Percentiles rank a stretch among this genome's conserved stretches.
These are phyloP conservation scores for Penicillium lagena DNA, from an alignment of 495 filamentous ascomycete genomes.

Conservation along the genomic window DNA sequence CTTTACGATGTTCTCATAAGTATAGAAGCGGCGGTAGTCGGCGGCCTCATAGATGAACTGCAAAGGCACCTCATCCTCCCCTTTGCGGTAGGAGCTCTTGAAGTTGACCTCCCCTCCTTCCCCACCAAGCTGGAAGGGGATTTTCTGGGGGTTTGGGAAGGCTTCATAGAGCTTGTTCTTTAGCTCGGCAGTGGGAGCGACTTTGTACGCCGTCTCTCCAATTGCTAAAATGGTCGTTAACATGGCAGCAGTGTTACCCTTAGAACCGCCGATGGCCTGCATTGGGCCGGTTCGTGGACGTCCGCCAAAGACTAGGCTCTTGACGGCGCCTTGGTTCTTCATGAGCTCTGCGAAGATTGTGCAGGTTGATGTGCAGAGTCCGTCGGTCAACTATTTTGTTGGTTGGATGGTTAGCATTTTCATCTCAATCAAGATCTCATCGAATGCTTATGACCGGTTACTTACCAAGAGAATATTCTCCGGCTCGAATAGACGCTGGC, in stretches of 20 bases:
- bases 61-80: constrained; percentile 5
- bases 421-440: not conserved
- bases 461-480: constrained; percentile 1
- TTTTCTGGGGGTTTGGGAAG: not conserved
- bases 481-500: not conserved
- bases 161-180: not conserved
- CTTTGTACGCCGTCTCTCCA: not conserved
- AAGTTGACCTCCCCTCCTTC: not conserved
- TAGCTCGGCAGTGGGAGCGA: not conserved
- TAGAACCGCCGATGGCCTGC: constrained; percentile 32
- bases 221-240: not conserved
- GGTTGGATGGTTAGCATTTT: not conserved
- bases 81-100: constrained; percentile 1
- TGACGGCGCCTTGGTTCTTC: constrained; percentile 37
- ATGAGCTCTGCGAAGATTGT: constrained; percentile 48
- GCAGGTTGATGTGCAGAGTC: constrained; percentile 45
- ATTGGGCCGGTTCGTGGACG: constrained; percentile 33
- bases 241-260: constrained; percentile 16
- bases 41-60: constrained; percentile 26
- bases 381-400: constrained; percentile 23
- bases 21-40: constrained; percentile 24
- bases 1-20: constrained; percentile 8
- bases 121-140: not conserved
- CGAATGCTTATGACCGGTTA: not conserved
- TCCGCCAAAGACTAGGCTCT: constrained; percentile 44